A percentile compares a stretch with the other conserved stretches of the same genome.
Conservation (phyloP, 495 filamentous ascomycete species). For the Bacidia gigantensis region DNA sequence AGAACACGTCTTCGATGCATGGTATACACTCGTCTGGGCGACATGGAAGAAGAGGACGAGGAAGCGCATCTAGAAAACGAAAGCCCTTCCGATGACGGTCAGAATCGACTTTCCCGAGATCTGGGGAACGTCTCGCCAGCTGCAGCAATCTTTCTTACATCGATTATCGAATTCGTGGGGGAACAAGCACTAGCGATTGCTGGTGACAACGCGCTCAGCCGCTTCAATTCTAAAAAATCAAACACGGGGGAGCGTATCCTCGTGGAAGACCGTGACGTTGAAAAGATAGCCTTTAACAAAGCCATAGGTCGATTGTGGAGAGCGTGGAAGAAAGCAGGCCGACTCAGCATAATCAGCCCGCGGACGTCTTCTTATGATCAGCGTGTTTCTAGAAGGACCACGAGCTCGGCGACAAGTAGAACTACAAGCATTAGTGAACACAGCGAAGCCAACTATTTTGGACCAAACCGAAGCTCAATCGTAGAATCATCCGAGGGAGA, state of each 20-base stretch:
- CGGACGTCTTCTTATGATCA: constrained; percentile 10
- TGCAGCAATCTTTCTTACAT: constrained; percentile 89
- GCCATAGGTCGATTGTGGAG: constrained; percentile 86
- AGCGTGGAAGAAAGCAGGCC: constrained; percentile 78
- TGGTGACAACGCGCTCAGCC: constrained; percentile 74
- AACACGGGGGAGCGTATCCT: not conserved
- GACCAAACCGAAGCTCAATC: not conserved
- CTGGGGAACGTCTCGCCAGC: constrained; percentile 72
- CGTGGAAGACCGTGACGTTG: constrained; percentile 85
- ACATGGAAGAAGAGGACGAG: constrained; percentile 96
- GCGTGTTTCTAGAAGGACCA: constrained; percentile 8
- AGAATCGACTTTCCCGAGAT: constrained; percentile 41
- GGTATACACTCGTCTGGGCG: constrained; percentile 93
- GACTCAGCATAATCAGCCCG: constrained; percentile 21
- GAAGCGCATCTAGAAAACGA: constrained; percentile 68
- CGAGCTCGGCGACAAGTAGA: constrained; percentile 13
- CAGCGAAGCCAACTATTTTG: constrained; percentile 5
- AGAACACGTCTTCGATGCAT: constrained; percentile 83
- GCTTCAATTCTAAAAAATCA: constrained; percentile 38
- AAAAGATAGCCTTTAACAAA: constrained; percentile 78
- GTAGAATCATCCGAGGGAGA: constrained; percentile 19
- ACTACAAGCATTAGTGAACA: constrained; percentile 16
- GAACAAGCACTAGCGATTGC: constrained; percentile 79
- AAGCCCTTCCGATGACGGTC: constrained; percentile 39
- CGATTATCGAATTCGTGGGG: constrained; percentile 85